A percentile compares a stretch with the other conserved stretches of the same genome.
Evolutionary conservation across 2,329 filamentous ascomycete genomes (phyloP).

Genomic region (Ophiostoma australiae): DNA sequence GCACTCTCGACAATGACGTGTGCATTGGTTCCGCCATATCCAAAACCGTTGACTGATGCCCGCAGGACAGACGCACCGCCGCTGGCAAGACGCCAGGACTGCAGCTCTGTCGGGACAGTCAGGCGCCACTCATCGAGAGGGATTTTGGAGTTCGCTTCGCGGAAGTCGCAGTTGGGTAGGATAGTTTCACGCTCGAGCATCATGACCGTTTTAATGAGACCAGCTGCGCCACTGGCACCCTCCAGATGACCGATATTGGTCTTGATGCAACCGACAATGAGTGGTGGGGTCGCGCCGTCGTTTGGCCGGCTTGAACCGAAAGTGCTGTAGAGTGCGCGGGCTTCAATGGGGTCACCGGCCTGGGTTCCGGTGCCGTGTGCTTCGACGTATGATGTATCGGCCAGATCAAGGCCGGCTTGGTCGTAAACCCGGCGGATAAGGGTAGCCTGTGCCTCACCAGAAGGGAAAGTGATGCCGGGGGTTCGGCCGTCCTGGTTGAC

Average conservation of each 20-base stretch:
- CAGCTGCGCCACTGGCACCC: conserved; percentile 43
- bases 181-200: conserved; percentile 36
- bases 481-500: conserved; percentile 29
- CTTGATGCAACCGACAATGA: conserved; percentile 35
- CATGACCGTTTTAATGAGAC: conserved; percentile 40
- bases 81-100: conserved; percentile 31
- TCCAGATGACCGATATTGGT: conserved; percentile 45
- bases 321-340: conserved; percentile 34
- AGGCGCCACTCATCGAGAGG: conserved; percentile 40
- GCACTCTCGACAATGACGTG: conserved; percentile 36
- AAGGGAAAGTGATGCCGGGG: conserved; percentile 28
- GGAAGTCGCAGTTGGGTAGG: conserved; percentile 42
- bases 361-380: conserved; percentile 40
- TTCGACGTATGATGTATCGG: conserved; percentile 35
- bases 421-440: conserved; percentile 27
- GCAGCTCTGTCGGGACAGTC: conserved; percentile 36
- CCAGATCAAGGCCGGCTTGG: conserved; percentile 25
- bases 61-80: conserved; percentile 23
- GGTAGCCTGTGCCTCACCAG: conserved; percentile 30
- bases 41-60: conserved; percentile 44
- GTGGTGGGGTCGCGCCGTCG: neutral
- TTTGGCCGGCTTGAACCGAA: conserved; percentile 30
- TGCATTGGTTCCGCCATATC: conserved; percentile 37
- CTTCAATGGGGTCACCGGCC: conserved; percentile 36
- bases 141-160: conserved; percentile 43